Evolutionary conservation across 768 basidiomycete genomes (phyloP), one percentile per base, ranked within the genome.

Genomic region (Suillus alpinus): DNA sequence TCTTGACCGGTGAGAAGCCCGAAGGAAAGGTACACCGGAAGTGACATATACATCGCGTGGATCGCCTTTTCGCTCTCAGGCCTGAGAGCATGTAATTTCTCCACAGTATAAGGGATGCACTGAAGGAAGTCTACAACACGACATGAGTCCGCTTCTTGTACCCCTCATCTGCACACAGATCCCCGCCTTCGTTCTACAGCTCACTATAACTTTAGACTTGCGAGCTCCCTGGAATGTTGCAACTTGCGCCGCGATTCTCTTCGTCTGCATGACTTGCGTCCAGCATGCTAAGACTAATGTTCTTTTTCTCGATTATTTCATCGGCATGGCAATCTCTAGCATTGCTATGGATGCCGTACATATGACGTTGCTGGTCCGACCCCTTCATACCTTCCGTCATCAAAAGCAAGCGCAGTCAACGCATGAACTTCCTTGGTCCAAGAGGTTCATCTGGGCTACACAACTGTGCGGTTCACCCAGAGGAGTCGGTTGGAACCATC

Each of bases 401-500:
- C 53, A 52, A 34, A 67, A 69, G 34, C 64, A 68, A 43, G 60
- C 26, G 12, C 26, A 31, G 34, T 63, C 62, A 31, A 51, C 63
- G 4, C 43, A 60, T 10, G 56, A 53, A 6, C 47, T 59, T 29
- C 52, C 69, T 1, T 61, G 72, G 37, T 61, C 57, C 26, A 32
- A 65, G 10, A 67, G 74, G 8, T n/a, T 73, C 3, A 57, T 57
- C 43, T 77, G 77, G 76, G 70, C 73, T 26, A 58, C 69, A 20
- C 64, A 69, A 44, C 65, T 78, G 16, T 67, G 70, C 43, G 63
- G 66, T 40, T 76, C 70, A 41, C 69, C 73, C 1, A 69, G 77
- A 37, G 75, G 77, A 16, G 68, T 78, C 7, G 71, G 75, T 37
- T 78, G 75, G 75, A 64, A 68, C 18, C 73, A 75, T 46, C 72